These are phyloP conservation scores for Hansenula anomala DNA, from an alignment of 1,139 yeast genomes.

Conservation along the genomic window DNA sequence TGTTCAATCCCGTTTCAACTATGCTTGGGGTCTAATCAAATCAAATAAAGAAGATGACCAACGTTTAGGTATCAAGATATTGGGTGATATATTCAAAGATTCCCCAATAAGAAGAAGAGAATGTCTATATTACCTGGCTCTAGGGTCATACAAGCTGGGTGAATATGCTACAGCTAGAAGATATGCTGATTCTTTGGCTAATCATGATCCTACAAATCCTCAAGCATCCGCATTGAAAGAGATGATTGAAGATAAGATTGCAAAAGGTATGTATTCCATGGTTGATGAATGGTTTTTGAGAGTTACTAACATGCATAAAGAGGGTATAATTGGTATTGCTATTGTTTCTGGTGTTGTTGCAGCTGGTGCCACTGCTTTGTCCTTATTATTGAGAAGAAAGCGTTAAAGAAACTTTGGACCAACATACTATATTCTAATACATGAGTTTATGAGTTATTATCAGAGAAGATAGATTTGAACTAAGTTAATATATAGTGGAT, in stretches of 20 bases:
- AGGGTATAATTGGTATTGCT: slow-evolving; percentile 86
- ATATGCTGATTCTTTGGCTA: slow-evolving; percentile 72
- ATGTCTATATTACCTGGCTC: slow-evolving; percentile 78
- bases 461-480: too few species aligned
- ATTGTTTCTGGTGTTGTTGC: slow-evolving; percentile 83
- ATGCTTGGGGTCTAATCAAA: slow-evolving; percentile 94
- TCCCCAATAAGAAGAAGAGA: slow-evolving; percentile 85
- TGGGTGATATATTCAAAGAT: slow-evolving; percentile 70
- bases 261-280: slow-evolving; percentile 38
- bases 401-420: too few species aligned
- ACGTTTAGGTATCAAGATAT: slow-evolving; percentile 70
- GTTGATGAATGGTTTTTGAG: too few species aligned
- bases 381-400: slow-evolving; percentile 41
- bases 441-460: background rate
- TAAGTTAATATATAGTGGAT: too few species aligned
- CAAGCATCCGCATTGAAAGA: slow-evolving; percentile 72
- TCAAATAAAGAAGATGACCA: slow-evolving; percentile 59
- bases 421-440: too few species aligned
- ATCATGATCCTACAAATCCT: slow-evolving; percentile 76
- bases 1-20: slow-evolving; percentile 83
- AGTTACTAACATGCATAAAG: slow-evolving; percentile 25
- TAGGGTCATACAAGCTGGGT: slow-evolving; percentile 86
- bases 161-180: slow-evolving; percentile 83
- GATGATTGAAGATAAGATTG: slow-evolving; percentile 79
- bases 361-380: slow-evolving; percentile 67